Evolutionary conservation across 2,329 filamentous ascomycete genomes (phyloP).

Genomic region (Penicillium hesseltinei): DNA sequence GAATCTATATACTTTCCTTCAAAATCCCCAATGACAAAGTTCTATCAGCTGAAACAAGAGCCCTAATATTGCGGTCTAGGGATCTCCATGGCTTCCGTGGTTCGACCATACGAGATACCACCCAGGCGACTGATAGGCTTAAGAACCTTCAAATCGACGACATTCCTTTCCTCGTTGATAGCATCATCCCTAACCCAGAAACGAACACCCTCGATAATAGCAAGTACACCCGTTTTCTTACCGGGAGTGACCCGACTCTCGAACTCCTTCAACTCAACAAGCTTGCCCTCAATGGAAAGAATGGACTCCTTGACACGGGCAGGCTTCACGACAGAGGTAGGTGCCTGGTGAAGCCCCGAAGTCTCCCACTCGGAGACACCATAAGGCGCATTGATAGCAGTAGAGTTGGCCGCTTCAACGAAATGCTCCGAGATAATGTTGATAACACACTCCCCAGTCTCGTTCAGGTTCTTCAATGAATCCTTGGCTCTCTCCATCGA

Average conservation of each 20-base stretch:
- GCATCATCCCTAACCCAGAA: slow-evolving; percentile 93
- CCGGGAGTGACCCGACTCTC: slow-evolving; percentile 69
- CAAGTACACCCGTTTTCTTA: slow-evolving; percentile 71
- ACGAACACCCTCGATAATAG: slow-evolving; percentile 75
- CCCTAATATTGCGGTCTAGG: slow-evolving; percentile 38
- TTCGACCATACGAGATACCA: slow-evolving; percentile 78
- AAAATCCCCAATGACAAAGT: background rate
- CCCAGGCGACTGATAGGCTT: slow-evolving; percentile 75
- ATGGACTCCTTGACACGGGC: slow-evolving; percentile 78
- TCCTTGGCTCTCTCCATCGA: slow-evolving; percentile 68
- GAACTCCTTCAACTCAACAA: slow-evolving; percentile 74
- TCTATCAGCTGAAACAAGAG: background rate
- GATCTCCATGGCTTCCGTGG: slow-evolving; percentile 69
- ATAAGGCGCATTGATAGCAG: slow-evolving; percentile 72
- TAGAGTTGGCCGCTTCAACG: slow-evolving; percentile 83
- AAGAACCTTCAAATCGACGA: slow-evolving; percentile 73
- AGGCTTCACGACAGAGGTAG: slow-evolving; percentile 64
- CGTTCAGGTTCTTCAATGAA: slow-evolving; percentile 69
- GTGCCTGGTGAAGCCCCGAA: slow-evolving; percentile 69
- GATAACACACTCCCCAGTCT: slow-evolving; percentile 73
- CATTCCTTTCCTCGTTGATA: slow-evolving; percentile 70
- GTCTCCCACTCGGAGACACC: slow-evolving; percentile 77
- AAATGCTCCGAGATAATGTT: slow-evolving; percentile 86
- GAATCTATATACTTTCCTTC: background rate
- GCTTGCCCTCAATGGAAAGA: slow-evolving; percentile 76